These are phyloP conservation scores for Geranomyces michiganensis DNA, from an alignment of 192 early-diverging fungal genomes.

Conservation along the genomic window DNA sequence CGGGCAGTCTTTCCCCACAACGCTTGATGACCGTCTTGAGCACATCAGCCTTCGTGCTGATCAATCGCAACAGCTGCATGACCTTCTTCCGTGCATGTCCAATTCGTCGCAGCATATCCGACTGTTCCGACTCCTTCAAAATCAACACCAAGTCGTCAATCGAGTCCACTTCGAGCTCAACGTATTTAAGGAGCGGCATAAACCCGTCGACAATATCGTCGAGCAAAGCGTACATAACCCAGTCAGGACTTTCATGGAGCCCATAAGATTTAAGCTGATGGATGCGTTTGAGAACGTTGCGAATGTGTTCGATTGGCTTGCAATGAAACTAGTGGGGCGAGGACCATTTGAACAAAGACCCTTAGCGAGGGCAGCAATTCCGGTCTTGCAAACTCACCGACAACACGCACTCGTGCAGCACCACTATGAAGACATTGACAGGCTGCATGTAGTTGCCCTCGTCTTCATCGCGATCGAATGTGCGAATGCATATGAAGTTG, in stretches of 20 bases:
- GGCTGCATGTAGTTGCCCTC: constrained; percentile 53
- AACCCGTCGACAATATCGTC: constrained; percentile 95
- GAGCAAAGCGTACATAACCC: constrained; percentile 96
- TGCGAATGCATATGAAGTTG: constrained; percentile 88
- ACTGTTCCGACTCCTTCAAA: constrained; percentile 84
- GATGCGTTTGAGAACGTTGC: constrained; percentile 85
- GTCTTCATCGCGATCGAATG: constrained; percentile 49
- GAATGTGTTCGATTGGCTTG: constrained; percentile 73
- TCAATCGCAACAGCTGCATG: constrained; percentile 66
- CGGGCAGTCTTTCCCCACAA: constrained; percentile 47
- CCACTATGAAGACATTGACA: constrained; percentile 58
- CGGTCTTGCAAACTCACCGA: constrained; percentile 39
- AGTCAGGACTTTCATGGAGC: constrained; percentile 86
- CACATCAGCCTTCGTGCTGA: constrained; percentile 72
- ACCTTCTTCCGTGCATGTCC: constrained; percentile 74
- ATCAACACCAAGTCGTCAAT: constrained; percentile 96
- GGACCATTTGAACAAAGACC: not conserved
- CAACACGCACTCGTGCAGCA: constrained; percentile 60
- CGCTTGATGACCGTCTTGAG: constrained; percentile 70
- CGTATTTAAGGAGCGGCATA: constrained; percentile 78
- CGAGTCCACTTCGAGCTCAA: constrained; percentile 93
- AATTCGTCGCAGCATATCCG: constrained; percentile 75
- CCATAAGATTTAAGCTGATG: constrained; percentile 82
- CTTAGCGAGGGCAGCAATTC: too few relatives aligned
- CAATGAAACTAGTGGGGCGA: constrained; percentile 73